Evolutionary conservation across 2,329 filamentous ascomycete species (phyloP), one percentile per base, ranked within the genome.

Genomic region (Penicillium vulpinum): DNA sequence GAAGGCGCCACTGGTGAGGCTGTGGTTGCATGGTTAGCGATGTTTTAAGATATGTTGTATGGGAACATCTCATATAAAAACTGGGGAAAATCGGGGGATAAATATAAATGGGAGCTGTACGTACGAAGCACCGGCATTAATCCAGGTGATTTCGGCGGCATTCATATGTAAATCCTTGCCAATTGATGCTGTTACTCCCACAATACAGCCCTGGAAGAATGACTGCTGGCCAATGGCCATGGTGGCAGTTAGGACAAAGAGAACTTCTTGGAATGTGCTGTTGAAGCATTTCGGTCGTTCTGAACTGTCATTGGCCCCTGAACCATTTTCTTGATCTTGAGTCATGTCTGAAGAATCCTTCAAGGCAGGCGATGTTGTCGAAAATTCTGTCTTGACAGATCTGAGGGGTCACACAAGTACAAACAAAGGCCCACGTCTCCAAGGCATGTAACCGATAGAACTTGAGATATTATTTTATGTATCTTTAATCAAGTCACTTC

Each of bases 101-200:
- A 43, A 21, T 39, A 31, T 13, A 15, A 35, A 33, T 36, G 40
- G 13, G 38, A 16, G 10, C 33, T 33, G 2, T 5, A 73, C 78
- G 45, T 73, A 83, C 75, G 83, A 83, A 38, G 83, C 79, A n/a
- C 85, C 81, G 8, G 85, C 85, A 45, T 79, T 80, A 58, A 89
- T 85, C 86, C 87, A 89, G 0, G 86, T 87, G 24, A 89, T 83
- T 65, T 90, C 80, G 1, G 85, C 83, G 45, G 83, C 84, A 3
- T 81, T 83, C 86, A 89, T 89, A 44, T 77, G 67, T 53, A 89
- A 70, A 58, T 87, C 83, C 15, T 72, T 67, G 2, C 81, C 85
- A 46, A 88, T 85, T 49, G 83, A 83, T 0, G 83, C 83, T 1
- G 85, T 85, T 58, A 88, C 84, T 57, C 88, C 86, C 3, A 85